These are phyloP conservation scores for Linnemannia exigua DNA, from an alignment of 192 early-diverging fungal species.

Conservation along the genomic window DNA sequence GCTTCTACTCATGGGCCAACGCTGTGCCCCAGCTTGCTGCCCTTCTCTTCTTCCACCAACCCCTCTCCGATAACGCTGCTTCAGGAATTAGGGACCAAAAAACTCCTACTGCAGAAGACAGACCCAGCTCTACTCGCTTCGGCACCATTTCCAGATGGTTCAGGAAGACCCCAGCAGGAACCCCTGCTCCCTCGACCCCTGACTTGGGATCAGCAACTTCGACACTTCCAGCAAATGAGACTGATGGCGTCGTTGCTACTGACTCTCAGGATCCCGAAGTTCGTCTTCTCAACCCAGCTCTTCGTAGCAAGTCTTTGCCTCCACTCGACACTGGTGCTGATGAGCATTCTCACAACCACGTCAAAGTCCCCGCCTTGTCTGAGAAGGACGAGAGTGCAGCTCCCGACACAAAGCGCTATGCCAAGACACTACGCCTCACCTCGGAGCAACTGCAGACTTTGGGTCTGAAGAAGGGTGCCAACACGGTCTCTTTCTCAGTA, in stretches of 20 bases:
- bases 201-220: slow-evolving; percentile 3
- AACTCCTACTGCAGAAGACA: slow-evolving; percentile 19
- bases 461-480: slow-evolving; percentile 86
- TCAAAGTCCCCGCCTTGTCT: slow-evolving; percentile 25
- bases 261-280: slow-evolving; percentile 24
- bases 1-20: slow-evolving; percentile 73
- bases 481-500: slow-evolving; percentile 93
- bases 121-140: slow-evolving; percentile 47
- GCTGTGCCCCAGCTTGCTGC: slow-evolving; percentile 74
- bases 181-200: slow-evolving; percentile 21
- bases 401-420: slow-evolving; percentile 66
- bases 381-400: slow-evolving; percentile 17
- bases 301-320: slow-evolving; percentile 48
- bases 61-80: slow-evolving; percentile 57
- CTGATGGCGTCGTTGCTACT: slow-evolving; percentile 15
- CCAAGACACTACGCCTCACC: slow-evolving; percentile 92
- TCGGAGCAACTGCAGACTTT: slow-evolving; percentile 91
- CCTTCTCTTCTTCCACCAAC: slow-evolving; percentile 69
- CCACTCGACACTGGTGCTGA: slow-evolving; percentile 24
- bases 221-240: neutral
- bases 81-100: slow-evolving; percentile 44
- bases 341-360: slow-evolving; percentile 31
- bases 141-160: slow-evolving; percentile 55
- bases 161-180: slow-evolving; percentile 38
- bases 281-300: slow-evolving; percentile 34